Percentiles rank a stretch among this genome's conserved stretches.
Evolutionary conservation across 164 flowering plant genomes (phyloP).

Genomic region (Cinnamomum chago): DNA sequence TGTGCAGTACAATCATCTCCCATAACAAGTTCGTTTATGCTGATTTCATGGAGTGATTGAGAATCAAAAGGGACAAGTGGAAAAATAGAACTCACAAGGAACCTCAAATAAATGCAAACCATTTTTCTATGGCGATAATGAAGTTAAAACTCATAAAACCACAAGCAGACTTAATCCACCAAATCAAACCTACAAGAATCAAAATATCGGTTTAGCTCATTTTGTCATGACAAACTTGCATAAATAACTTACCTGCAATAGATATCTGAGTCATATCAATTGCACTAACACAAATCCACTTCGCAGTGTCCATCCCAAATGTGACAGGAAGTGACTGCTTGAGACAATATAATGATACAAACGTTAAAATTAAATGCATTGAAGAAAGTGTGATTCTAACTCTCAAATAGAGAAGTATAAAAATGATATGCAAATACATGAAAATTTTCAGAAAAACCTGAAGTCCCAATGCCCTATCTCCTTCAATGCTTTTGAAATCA

Average conservation of each 20-base stretch:
- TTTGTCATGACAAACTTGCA: too few relatives aligned
- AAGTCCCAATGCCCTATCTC: conserved; percentile 82
- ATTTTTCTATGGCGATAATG: too few relatives aligned
- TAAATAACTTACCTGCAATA: conserved; percentile 52
- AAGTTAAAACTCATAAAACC: too few relatives aligned
- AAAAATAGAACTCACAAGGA: too few relatives aligned
- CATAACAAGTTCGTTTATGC: too few relatives aligned
- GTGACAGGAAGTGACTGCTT: conserved; percentile 89
- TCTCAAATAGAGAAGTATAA: background rate
- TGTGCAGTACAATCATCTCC: too few relatives aligned
- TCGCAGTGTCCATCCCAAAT: conserved; percentile 90
- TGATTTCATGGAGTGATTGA: too few relatives aligned
- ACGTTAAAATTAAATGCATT: background rate
- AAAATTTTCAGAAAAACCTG: conserved; percentile 46
- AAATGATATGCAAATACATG: background rate
- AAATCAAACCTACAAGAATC: too few relatives aligned
- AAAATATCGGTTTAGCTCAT: too few relatives aligned
- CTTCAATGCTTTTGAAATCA: conserved; percentile 94
- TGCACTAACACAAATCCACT: conserved; percentile 95
- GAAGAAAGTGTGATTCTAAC: background rate
- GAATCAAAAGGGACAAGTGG: too few relatives aligned
- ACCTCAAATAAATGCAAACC: too few relatives aligned
- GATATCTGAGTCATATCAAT: conserved; percentile 85
- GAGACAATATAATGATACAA: background rate
- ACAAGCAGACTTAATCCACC: too few relatives aligned